Conservation (phyloP, 1,284 basidiomycete genomes). For the Malassezia nana region DNA sequence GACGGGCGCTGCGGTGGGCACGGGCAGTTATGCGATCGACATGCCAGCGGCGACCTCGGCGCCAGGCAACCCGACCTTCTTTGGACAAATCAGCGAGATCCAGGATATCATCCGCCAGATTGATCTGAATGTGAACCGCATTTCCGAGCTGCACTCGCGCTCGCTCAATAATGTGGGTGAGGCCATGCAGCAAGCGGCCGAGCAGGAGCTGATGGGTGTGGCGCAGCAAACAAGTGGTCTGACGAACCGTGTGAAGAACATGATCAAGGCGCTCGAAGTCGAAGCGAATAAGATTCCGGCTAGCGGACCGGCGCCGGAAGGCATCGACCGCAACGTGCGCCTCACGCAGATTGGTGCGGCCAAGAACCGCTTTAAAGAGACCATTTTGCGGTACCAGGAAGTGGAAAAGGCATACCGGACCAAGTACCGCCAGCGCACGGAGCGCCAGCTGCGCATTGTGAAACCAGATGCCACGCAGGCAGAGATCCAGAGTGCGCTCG, state of each 20-base stretch:
- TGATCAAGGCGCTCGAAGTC: constrained; percentile 38
- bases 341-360: constrained; percentile 54
- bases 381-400: constrained; percentile 59
- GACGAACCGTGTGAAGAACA: constrained; percentile 45
- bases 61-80: constrained; percentile 27
- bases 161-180: constrained; percentile 48
- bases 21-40: constrained; percentile 5
- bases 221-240: constrained; percentile 37
- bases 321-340: constrained; percentile 47
- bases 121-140: constrained; percentile 43
- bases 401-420: constrained; percentile 86
- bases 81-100: constrained; percentile 38
- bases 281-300: constrained; percentile 31
- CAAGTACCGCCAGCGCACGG: constrained; percentile 87
- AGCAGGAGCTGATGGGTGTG: constrained; percentile 34
- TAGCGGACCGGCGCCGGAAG: constrained; percentile 19
- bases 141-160: constrained; percentile 45
- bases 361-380: constrained; percentile 51
- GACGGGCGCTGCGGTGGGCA: not conserved
- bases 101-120: constrained; percentile 45
- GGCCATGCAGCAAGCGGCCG: constrained; percentile 40
- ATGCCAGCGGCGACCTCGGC: constrained; percentile 7
- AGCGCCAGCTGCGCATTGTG: constrained; percentile 87
- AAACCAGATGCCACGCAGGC: constrained; percentile 80
- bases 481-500: constrained; percentile 64